Percentiles rank a stretch among this genome's conserved stretches.
phyloP scores from a whole-genome alignment of 2,329 filamentous ascomycete species.

The Coniochaeta prunicola region DNA sequence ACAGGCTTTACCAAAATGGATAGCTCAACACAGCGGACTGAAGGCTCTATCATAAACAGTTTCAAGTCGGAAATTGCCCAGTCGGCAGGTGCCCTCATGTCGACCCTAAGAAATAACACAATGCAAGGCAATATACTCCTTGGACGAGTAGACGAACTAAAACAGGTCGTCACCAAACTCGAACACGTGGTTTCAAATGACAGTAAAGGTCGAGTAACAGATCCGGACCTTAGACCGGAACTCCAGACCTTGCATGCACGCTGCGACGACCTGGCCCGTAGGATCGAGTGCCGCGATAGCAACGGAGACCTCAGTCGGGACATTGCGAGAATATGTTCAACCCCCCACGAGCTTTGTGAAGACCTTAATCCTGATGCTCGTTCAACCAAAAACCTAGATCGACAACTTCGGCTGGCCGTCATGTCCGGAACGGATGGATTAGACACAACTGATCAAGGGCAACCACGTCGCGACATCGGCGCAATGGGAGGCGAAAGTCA shows the following conservation, averaged over 20 bases:
- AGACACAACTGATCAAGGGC: not conserved
- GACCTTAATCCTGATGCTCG: not conserved
- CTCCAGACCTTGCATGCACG: not conserved
- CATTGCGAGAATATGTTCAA: not conserved
- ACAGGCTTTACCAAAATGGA: not conserved
- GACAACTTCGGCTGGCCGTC: not conserved
- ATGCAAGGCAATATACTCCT: not conserved
- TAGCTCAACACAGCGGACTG: not conserved
- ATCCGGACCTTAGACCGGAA: not conserved
- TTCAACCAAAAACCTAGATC: not conserved
- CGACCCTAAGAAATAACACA: not conserved
- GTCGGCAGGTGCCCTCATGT: not conserved
- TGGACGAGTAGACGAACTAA: not conserved
- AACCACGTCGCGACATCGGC: not conserved
- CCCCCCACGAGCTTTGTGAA: not conserved
- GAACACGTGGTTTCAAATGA: not conserved
- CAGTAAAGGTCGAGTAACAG: not conserved
- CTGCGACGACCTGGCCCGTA: not conserved
- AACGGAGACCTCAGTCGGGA: not conserved
- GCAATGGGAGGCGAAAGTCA: not conserved
- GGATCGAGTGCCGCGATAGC: not conserved
- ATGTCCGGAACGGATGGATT: not conserved
- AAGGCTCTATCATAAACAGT: not conserved
- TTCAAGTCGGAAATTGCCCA: not conserved
- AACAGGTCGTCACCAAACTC: not conserved